Base-by-base conservation (phyloP, 352 stramenopile species). In the Globisporangium iwayamae region DNA sequence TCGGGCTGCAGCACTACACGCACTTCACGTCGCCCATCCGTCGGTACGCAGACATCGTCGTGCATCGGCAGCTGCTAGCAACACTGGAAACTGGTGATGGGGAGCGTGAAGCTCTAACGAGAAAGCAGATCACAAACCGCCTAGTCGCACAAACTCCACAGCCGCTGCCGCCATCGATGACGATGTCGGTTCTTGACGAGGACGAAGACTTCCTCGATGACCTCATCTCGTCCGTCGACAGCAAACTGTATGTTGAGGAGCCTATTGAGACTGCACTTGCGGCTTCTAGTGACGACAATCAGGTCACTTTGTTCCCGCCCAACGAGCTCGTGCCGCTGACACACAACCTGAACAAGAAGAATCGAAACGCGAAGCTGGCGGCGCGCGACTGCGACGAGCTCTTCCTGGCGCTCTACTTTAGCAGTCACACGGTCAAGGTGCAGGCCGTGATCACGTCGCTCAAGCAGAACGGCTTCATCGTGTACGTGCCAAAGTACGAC, bases 341-440 rank as follows among this genome's bases (percentile, higher is more conserved):
- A 20, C 70, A 89, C 9, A 86, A 94, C 54, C 73, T 98, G 28
- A 98, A 98, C 74, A 79, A 79, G 53, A 93, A 96, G 71, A 97
- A 97, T 54, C 71, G 92, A 16, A 86, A 89, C 63, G 89, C 91
- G 28, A 98, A 98, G 67, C 76, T 91, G 30, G 90, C 94, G 25
- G 88, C 90, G 11, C 80, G 87, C 45, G 84, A 89, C 50, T 98
- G 93, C 65, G 85, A 98, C 52, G 82, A 91, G 54, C 74, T 98
- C 20, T 98, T 98, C 71, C 72, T 98, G 28, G 89, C 90, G 18
- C 70, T 98, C 14, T 98, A 97, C 73, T 98, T 98, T 62, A 95
- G 80, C 64, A 90, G 86, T 39, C 85, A 97, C 68, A 83, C 83
- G 1, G 79, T 96, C 13, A 81, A 84, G 22, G 86, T 90, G 1